Base-by-base conservation (phyloP, 257 asterid species). In the Forsythia viridissima region DNA sequence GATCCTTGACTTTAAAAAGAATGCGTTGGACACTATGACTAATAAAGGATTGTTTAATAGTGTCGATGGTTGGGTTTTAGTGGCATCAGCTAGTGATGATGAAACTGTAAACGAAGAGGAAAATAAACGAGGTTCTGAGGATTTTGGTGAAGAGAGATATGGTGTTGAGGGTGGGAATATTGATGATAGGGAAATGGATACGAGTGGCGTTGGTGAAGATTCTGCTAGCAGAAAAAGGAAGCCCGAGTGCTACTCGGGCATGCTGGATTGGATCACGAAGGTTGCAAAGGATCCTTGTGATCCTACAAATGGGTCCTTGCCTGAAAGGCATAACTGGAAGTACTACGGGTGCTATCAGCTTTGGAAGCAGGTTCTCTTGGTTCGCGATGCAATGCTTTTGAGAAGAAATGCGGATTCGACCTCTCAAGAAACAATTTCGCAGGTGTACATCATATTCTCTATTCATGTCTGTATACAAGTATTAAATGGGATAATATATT, bases 311-410 rank as follows among this genome's bases (percentile, higher is more conserved):
- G 94, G 85, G 43, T 41, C 78, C 2, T 72, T 96, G 38, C 97
- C 98, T 0, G 91, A 89, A 61, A 86, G 76, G 70, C 86, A 85
- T 20, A 91, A 87, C 81, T 96, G 99, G 99, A 96, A 91, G 82
- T 24, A 51, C 72, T 84, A 86, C 63, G 90, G 94, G 43, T 77
- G 43, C 72, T 94, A 94, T 66, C 70, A 76, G 77, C 75, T 71
- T 16, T 94, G 97, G 97, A 96, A 91, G 88, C 91, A 88, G 86
- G 77, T 87, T 84, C 83, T 96, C 75, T 65, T 80, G 85, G 87
- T 81, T 83, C 95, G 97, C 70, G 91, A 87, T 71, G 84, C 78
- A 20, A 81, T 91, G 94, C 83, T 79, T 74, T 76, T 77, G 85
- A 82, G 82, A 76, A 81, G 73, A 84, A 84, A 88, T 75, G 81